Percentiles rank a stretch among this genome's conserved stretches.
These are phyloP conservation scores for Elsinoe australis DNA, from an alignment of 2,329 filamentous ascomycete species.

Conservation along the genomic window DNA sequence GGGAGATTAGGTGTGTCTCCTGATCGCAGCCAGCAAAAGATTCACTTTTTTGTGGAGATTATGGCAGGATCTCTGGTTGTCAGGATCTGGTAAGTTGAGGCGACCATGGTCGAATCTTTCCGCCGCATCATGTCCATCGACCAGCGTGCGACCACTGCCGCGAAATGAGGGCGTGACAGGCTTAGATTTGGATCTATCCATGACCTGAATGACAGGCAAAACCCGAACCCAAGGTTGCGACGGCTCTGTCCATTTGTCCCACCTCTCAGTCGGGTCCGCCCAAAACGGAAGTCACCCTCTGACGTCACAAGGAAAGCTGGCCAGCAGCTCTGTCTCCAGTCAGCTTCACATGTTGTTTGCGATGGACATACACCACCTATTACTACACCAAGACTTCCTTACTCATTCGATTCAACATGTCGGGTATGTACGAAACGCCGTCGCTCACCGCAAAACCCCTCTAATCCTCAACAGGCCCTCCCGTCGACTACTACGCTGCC, in stretches of 20 bases:
- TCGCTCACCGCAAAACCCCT: no score
- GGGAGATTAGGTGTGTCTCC: slow-evolving; percentile 13
- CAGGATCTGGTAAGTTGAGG: slow-evolving; percentile 6
- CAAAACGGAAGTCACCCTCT: slow-evolving; percentile 1
- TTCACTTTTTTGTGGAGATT: slow-evolving; percentile 3
- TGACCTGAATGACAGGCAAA: slow-evolving; percentile 5
- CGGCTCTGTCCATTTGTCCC: neutral
- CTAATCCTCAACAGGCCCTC: slow-evolving; percentile 25
- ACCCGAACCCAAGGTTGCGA: slow-evolving; percentile 1
- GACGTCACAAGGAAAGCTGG: slow-evolving; percentile 10
- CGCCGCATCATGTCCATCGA: slow-evolving; percentile 3
- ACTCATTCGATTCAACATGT: slow-evolving; percentile 20
- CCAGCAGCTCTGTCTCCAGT: neutral
- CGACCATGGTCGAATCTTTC: slow-evolving; percentile 10
- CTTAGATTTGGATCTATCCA: no score
- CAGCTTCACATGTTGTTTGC: slow-evolving; percentile 11
- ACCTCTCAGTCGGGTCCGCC: no score
- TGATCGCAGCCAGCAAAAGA: slow-evolving; percentile 1
- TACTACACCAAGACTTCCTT: neutral
- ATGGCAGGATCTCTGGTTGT: neutral
- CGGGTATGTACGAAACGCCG: no score
- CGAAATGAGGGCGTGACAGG: slow-evolving; percentile 6
- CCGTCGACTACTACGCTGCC: slow-evolving; percentile 33
- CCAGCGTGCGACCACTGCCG: slow-evolving; percentile 1
- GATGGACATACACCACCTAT: neutral